These are phyloP conservation scores for Nemania sp. DNA, from an alignment of 2,329 filamentous ascomycete species.

Conservation along the genomic window DNA sequence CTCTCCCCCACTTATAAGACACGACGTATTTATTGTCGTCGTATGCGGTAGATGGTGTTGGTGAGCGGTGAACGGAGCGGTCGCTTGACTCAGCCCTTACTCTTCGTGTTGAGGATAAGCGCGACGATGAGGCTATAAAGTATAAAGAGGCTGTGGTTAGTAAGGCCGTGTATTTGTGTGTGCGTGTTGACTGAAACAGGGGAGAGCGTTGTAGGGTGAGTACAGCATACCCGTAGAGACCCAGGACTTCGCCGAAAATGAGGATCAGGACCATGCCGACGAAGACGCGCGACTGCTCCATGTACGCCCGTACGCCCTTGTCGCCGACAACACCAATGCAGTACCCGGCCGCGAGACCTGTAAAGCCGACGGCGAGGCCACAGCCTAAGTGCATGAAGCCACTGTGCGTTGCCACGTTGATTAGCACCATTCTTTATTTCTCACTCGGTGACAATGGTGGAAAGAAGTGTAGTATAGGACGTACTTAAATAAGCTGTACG, in stretches of 20 bases:
- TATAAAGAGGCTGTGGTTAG: too few species aligned
- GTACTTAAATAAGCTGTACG: conserved; percentile 82
- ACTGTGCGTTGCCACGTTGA: conserved; percentile 46
- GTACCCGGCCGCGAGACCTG: conserved; percentile 92
- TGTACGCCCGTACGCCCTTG: conserved; percentile 89
- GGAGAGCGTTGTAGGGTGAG: too few species aligned
- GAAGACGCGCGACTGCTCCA: conserved; percentile 94
- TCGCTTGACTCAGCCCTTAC: conserved; percentile 56
- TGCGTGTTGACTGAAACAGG: too few species aligned
- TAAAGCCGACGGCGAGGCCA: conserved; percentile 87
- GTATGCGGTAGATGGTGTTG: neutral
- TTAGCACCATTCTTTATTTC: conserved; percentile 19
- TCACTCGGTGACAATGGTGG: too few species aligned
- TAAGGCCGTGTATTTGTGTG: too few species aligned
- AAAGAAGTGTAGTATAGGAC: conserved; percentile 38
- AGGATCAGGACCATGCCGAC: conserved; percentile 98
- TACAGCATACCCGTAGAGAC: conserved; percentile 95
- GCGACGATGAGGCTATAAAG: conserved; percentile 79
- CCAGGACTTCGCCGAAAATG: conserved; percentile 97
- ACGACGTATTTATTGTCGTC: neutral
- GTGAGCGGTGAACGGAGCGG: neutral
- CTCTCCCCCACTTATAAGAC: too few species aligned
- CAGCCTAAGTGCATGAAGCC: conserved; percentile 94
- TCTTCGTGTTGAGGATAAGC: conserved; percentile 89
- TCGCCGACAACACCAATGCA: conserved; percentile 96